phyloP scores from a whole-genome alignment of 345 rosid species.

The Salix arbutifolia region DNA sequence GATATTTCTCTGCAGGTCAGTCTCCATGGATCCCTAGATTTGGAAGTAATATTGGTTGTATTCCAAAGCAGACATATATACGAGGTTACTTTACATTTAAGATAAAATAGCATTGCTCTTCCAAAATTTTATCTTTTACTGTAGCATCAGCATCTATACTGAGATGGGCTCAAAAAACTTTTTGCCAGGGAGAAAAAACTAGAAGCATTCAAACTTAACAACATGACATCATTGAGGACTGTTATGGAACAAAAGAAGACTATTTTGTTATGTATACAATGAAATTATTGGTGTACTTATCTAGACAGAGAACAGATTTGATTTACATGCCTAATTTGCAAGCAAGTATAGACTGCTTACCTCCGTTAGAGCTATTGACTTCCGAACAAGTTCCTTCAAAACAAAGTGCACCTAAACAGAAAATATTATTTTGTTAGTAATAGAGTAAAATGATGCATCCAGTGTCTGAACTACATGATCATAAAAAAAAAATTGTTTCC shows the following conservation, averaged over 20 bases:
- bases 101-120: neutral
- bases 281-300: too few relatives aligned
- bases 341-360: constrained; percentile 37
- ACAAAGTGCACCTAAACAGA: constrained; percentile 73
- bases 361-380: constrained; percentile 88
- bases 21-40: neutral
- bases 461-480: neutral
- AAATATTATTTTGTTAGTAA: neutral
- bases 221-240: neutral
- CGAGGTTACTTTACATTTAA: neutral
- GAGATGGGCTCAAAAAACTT: too few relatives aligned
- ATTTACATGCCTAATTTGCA: neutral
- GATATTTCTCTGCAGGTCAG: neutral
- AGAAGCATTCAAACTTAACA: neutral
- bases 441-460: neutral
- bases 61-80: neutral
- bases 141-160: neutral
- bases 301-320: neutral
- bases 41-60: neutral
- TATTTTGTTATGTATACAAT: neutral
- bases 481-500: neutral
- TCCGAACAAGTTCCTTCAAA: constrained; percentile 93
- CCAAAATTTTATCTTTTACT: neutral
- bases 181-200: too few relatives aligned
- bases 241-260: neutral